These are phyloP conservation scores for Suhomyces emberorum DNA, from an alignment of 805 yeast genomes.

Conservation along the genomic window DNA sequence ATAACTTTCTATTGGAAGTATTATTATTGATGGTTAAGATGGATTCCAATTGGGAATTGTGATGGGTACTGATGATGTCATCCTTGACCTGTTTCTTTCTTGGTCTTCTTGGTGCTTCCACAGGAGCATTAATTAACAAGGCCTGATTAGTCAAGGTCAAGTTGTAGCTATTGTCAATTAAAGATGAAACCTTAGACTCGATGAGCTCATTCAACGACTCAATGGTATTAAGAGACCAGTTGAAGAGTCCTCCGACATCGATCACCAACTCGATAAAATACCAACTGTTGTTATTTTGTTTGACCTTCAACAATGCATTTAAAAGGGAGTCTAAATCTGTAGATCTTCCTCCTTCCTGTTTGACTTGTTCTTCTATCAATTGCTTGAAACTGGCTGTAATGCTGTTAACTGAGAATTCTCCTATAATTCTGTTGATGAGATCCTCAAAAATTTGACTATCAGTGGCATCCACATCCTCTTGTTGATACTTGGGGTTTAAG, in stretches of 20 bases:
- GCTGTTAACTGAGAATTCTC: slow-evolving; percentile 59
- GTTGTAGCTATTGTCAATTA: slow-evolving; percentile 41
- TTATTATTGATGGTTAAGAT: slow-evolving; percentile 30
- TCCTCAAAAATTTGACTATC: slow-evolving; percentile 51
- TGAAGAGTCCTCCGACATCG: slow-evolving; percentile 71
- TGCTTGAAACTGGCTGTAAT: slow-evolving; percentile 49
- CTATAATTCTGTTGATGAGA: slow-evolving; percentile 60
- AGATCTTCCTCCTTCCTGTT: slow-evolving; percentile 22
- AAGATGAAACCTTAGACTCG: slow-evolving; percentile 43
- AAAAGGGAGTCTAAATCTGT: slow-evolving; percentile 39
- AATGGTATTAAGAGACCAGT: slow-evolving; percentile 54
- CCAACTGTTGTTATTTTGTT: slow-evolving; percentile 54
- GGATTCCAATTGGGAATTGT: slow-evolving; percentile 30
- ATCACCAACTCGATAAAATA: slow-evolving; percentile 60
- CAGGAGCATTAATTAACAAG: slow-evolving; percentile 24
- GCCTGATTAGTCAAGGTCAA: slow-evolving; percentile 48
- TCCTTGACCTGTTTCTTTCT: slow-evolving; percentile 17
- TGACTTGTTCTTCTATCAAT: slow-evolving; percentile 25
- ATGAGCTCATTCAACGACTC: slow-evolving; percentile 44
- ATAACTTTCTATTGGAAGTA: slow-evolving; percentile 24
- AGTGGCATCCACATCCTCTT: slow-evolving; percentile 36
- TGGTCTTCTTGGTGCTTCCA: slow-evolving; percentile 22
- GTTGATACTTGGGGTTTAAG: slow-evolving; percentile 44
- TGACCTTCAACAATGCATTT: slow-evolving; percentile 28
- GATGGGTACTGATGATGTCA: slow-evolving; percentile 23